phyloP scores from a whole-genome alignment of 1,139 yeast genomes.

The Sugiyamaella neomexicana region DNA sequence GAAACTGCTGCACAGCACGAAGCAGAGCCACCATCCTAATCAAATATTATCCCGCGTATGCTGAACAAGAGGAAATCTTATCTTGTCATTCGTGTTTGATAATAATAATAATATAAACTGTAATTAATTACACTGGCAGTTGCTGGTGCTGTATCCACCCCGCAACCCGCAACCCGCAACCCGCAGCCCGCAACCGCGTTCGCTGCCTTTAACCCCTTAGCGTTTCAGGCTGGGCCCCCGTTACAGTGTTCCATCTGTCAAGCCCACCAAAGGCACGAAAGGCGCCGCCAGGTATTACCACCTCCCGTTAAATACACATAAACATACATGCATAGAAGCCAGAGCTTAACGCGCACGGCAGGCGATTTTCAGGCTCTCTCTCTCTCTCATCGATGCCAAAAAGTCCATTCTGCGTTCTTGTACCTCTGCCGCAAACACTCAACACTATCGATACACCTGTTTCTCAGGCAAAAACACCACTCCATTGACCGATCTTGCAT shows the following conservation, averaged over 20 bases:
- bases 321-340: constrained; percentile 2
- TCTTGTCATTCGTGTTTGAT: background rate
- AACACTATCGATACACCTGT: background rate
- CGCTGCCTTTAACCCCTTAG: background rate
- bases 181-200: too few relatives aligned
- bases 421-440: constrained; percentile 3
- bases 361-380: background rate
- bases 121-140: background rate
- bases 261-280: too few relatives aligned
- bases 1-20: background rate
- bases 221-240: background rate
- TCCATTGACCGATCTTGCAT: constrained; percentile 2
- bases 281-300: background rate
- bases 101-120: background rate
- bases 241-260: background rate
- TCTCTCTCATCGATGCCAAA: constrained; percentile 8
- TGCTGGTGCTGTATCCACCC: background rate
- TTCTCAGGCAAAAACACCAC: background rate
- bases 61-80: background rate
- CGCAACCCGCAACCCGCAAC: too few relatives aligned
- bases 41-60: background rate
- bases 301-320: background rate
- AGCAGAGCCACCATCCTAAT: background rate
- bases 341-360: background rate
- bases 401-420: constrained; percentile 7